Evolutionary conservation across 768 basidiomycete species (phyloP), one percentile per base, ranked within the genome.

Genomic region (Lyophyllum shimeji): DNA sequence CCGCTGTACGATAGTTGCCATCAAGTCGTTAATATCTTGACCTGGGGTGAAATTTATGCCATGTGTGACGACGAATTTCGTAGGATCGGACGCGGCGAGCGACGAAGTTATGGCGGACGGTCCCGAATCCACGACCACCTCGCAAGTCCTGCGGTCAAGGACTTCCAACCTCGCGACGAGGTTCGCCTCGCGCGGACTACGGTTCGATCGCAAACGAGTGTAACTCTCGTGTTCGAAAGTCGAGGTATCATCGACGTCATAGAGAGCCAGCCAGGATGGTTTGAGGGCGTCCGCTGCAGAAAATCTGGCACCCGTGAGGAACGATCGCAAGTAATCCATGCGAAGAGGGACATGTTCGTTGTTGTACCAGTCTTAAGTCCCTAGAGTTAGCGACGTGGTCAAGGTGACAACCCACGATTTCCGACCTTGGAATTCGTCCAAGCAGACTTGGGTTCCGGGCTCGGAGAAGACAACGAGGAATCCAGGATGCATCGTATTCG

Each of bases 271-370:
- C 81, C 81, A 83, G 1, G 69, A 67, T 0, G 79, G 77, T 31
- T 56, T 66, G 12, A 60, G 56, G 11, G 56, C 58, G 56, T 81
- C 78, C 2, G 67, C 48, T 2, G 75, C 75, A 1, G 65, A 64
- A 59, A 75, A 82, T 33, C 82, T 68, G 2, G 80, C 80, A 0
- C 77, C 80, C 6, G 78, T 77, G 39, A 80, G 71, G 67, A 82
- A 82, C 8, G 75, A 72, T 7, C 67, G 63, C 5, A 81, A 67
- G 52, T 74, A 69, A 57, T 82, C 71, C 52, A 82, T 65, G 11
- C 82, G 76, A 1, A 82, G 66, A 0, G 81, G 81, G 33, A 83
- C 74, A 60, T 82, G 82, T 67, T 83, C 82, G 52, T 80, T 78
- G 60, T 82, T 73, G 66, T 83, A 83, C 82, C 82, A 83, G 55